These are phyloP conservation scores for Abrus pulchellus DNA, from an alignment of 306 rosid genomes.

Conservation along the genomic window DNA sequence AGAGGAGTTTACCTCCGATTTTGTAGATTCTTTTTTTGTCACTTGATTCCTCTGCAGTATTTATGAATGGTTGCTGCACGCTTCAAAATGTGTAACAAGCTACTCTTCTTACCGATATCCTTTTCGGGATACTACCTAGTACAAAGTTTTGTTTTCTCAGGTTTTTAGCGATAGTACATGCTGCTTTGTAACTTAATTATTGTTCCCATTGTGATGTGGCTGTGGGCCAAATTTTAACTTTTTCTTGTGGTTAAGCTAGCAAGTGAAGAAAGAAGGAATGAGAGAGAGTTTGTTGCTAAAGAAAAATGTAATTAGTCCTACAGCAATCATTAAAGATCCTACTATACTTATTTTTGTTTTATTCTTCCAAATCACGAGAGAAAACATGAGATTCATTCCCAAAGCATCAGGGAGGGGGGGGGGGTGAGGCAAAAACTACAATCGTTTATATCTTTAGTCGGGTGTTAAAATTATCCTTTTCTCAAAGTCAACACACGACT, in stretches of 20 bases:
- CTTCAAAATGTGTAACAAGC: slow-evolving; percentile 23
- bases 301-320: too few species aligned
- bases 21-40: background rate
- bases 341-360: too few species aligned
- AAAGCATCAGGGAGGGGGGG: background rate
- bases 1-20: background rate
- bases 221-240: background rate
- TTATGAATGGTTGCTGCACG: background rate
- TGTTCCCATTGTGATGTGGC: background rate
- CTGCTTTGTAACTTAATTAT: background rate
- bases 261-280: too few species aligned
- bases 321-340: too few species aligned
- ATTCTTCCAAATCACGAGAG: background rate
- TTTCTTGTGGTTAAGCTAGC: too few species aligned
- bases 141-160: slow-evolving; percentile 19
- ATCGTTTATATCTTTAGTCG: too few species aligned
- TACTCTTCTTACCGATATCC: slow-evolving; percentile 5
- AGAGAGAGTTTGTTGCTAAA: too few species aligned
- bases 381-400: background rate
- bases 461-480: too few species aligned
- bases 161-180: slow-evolving; percentile 1
- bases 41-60: background rate
- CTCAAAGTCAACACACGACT: too few species aligned
- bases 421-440: too few species aligned
- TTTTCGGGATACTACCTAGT: background rate